These are phyloP conservation scores for Phialophora expanda DNA, from an alignment of 2,329 filamentous ascomycete genomes.

Conservation along the genomic window DNA sequence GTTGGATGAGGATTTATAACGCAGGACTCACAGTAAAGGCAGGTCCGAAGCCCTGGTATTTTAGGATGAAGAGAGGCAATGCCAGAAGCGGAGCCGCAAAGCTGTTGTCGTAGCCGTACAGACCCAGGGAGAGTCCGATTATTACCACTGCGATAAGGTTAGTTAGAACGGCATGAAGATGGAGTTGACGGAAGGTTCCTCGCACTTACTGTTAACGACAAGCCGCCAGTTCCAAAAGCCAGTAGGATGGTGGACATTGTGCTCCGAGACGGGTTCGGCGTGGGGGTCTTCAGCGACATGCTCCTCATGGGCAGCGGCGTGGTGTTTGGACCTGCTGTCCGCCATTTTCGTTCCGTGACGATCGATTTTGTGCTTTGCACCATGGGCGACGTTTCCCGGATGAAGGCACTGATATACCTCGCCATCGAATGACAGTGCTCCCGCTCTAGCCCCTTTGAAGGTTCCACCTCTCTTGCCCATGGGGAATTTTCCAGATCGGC, in stretches of 20 bases:
- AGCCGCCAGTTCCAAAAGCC: constrained; percentile 23
- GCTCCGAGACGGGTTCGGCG: background rate
- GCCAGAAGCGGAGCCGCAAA: constrained; percentile 15
- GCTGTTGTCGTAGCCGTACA: constrained; percentile 25
- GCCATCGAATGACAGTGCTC: background rate
- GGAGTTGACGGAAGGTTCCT: background rate
- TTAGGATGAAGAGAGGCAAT: constrained; percentile 17
- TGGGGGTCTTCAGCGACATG: background rate
- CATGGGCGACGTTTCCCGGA: background rate
- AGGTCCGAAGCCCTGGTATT: constrained; percentile 6
- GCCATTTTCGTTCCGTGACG: background rate
- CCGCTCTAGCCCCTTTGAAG: background rate
- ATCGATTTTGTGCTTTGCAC: background rate
- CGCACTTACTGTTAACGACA: constrained; percentile 13
- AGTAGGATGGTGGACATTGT: constrained; percentile 16
- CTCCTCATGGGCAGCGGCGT: background rate
- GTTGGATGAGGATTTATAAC: background rate
- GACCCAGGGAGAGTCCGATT: constrained; percentile 19
- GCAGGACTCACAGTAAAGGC: constrained; percentile 1
- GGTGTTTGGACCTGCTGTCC: background rate
- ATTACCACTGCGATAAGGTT: constrained; percentile 13
- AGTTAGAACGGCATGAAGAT: background rate
- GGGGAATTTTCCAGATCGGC: background rate
- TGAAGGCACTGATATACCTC: background rate
- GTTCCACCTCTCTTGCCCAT: background rate